These are phyloP conservation scores for Begonia loranthoides DNA, from an alignment of 306 rosid genomes.

Conservation along the genomic window DNA sequence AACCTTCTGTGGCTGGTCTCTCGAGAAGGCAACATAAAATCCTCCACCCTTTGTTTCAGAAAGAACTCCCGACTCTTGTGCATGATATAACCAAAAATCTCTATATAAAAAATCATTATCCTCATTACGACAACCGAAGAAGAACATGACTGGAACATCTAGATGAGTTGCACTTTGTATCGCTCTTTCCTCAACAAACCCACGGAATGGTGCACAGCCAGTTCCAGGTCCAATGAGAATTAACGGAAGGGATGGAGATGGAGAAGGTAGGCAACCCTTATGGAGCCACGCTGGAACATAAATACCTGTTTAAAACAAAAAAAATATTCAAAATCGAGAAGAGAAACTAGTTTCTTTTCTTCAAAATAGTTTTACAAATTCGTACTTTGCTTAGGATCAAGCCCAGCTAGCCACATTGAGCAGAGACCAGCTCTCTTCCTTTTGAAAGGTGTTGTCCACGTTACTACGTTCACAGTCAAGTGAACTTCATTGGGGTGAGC, in stretches of 20 bases:
- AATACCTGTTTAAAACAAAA: conserved; percentile 28
- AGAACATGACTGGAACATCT: conserved; percentile 65
- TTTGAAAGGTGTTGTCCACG: conserved; percentile 80
- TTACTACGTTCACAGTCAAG: conserved; percentile 65
- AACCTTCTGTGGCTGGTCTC: conserved; percentile 71
- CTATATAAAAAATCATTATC: conserved; percentile 57
- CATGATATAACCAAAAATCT: conserved; percentile 64
- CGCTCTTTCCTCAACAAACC: conserved; percentile 77
- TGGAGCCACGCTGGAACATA: conserved; percentile 59
- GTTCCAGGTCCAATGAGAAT: conserved; percentile 91
- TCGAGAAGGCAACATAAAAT: conserved; percentile 73
- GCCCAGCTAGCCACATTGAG: conserved; percentile 73
- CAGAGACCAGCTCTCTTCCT: conserved; percentile 65
- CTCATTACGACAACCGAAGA: conserved; percentile 75
- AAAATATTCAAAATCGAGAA: conserved; percentile 2
- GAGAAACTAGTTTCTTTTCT: neutral
- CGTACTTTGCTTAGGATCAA: conserved; percentile 56
- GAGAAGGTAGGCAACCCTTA: conserved; percentile 75
- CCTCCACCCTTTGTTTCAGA: conserved; percentile 80
- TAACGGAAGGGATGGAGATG: conserved; percentile 68
- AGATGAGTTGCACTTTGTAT: conserved; percentile 30
- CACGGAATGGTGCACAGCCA: conserved; percentile 85
- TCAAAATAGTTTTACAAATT: neutral
- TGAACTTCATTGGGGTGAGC: conserved; percentile 74
- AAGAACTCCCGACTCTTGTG: conserved; percentile 45